Conservation (phyloP, 2,329 filamentous ascomycete genomes). For the Fusarium verrucosum region DNA sequence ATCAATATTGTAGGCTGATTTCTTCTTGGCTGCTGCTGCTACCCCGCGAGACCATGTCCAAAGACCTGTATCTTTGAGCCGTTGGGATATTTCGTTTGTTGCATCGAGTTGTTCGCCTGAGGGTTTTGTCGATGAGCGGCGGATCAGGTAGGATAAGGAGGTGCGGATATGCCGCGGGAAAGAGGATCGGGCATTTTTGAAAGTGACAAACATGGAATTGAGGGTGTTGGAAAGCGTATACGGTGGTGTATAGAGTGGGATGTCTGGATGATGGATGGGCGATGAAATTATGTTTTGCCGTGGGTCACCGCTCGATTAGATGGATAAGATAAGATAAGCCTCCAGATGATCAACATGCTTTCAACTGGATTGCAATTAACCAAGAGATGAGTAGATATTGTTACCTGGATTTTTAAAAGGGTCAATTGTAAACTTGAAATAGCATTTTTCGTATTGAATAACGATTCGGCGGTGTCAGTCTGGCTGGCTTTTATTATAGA, state of each 20-base stretch:
- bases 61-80: conserved; percentile 42
- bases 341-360: background rate
- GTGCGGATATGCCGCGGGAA: conserved; percentile 14
- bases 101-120: conserved; percentile 6
- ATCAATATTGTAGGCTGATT: no score
- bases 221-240: no score
- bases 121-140: conserved; percentile 4
- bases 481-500: no score
- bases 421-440: no score
- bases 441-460: no score
- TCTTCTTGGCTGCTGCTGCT: no score
- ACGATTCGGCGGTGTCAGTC: no score
- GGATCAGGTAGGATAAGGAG: background rate
- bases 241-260: background rate
- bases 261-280: background rate
- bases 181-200: conserved; percentile 23
- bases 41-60: conserved; percentile 35
- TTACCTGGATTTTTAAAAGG: no score
- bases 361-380: no score
- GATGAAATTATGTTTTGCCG: conserved; percentile 39
- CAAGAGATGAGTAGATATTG: no score
- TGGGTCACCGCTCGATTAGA: conserved; percentile 32
- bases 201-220: conserved; percentile 33
- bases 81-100: conserved; percentile 20
- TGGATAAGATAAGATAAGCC: conserved; percentile 20